Conservation (phyloP, 1,139 yeast species). For the Tardiomyces depauwii region DNA sequence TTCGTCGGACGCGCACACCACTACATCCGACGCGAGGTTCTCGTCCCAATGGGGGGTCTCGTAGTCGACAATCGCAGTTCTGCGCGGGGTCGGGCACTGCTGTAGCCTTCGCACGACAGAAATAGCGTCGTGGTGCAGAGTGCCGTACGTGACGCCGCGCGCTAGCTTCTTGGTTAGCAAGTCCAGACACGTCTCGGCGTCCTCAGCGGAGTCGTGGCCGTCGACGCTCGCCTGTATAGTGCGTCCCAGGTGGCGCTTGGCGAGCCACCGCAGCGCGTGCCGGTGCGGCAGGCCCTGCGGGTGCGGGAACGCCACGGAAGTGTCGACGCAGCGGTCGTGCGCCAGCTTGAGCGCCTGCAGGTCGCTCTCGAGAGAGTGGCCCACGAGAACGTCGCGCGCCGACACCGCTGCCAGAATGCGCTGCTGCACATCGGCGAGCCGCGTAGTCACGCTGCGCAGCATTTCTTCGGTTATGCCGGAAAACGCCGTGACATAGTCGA, state of each 20-base stretch:
- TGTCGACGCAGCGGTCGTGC: conserved; percentile 68
- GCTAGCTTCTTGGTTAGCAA: conserved; percentile 56
- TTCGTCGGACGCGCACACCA: conserved; percentile 46
- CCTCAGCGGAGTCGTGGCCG: conserved; percentile 86
- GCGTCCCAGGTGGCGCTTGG: conserved; percentile 42
- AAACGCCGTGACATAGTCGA: conserved; percentile 68
- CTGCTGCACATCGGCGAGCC: conserved; percentile 55
- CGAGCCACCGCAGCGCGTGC: conserved; percentile 64
- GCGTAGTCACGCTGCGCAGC: conserved; percentile 51
- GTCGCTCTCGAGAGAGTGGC: conserved; percentile 92
- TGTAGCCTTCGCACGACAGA: conserved; percentile 1
- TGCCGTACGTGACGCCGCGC: conserved; percentile 59
- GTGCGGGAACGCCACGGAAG: conserved; percentile 74
- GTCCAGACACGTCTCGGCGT: conserved; percentile 71
- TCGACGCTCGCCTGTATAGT: conserved; percentile 48
- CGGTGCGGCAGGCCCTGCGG: conserved; percentile 68
- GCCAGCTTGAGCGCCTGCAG: conserved; percentile 68
- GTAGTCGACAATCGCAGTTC: conserved; percentile 26
- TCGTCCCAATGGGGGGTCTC: conserved; percentile 25
- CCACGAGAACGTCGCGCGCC: conserved; percentile 54
- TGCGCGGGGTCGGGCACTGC: conserved; percentile 6
- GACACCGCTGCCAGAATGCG: conserved; percentile 48
- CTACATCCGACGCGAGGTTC: conserved; percentile 23
- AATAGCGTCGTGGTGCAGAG: conserved; percentile 15
- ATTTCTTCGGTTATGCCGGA: conserved; percentile 79